A percentile compares a stretch with the other conserved stretches of the same genome.
phyloP scores from a whole-genome alignment of 177 flowering plant genomes.

The Vitis hybrid region DNA sequence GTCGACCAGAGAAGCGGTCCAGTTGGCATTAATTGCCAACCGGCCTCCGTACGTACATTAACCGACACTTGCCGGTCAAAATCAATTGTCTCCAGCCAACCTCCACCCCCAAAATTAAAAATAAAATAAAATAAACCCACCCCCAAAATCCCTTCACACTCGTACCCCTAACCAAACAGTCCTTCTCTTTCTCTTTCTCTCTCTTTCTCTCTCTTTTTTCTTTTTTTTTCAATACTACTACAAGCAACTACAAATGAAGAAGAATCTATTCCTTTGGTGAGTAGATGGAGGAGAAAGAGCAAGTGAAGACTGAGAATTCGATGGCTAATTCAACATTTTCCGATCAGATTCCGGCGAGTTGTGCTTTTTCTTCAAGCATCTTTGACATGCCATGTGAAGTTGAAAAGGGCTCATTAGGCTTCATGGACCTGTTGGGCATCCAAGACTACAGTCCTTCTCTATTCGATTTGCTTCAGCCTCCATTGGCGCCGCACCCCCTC shows the following conservation, averaged over 20 bases:
- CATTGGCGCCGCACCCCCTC: slow-evolving; percentile 9
- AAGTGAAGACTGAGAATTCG: slow-evolving; percentile 8
- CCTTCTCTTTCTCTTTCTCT: neutral
- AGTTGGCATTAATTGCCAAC: too few species aligned
- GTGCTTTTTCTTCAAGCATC: slow-evolving; percentile 25
- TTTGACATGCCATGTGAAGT: slow-evolving; percentile 30
- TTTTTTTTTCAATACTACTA: slow-evolving; percentile 7
- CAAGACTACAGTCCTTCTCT: slow-evolving; percentile 37
- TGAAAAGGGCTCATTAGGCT: slow-evolving; percentile 31
- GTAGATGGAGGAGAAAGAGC: slow-evolving; percentile 22
- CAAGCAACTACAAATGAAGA: neutral
- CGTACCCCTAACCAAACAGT: too few species aligned
- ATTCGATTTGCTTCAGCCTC: slow-evolving; percentile 39
- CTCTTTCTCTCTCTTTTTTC: slow-evolving; percentile 18
- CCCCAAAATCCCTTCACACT: too few species aligned
- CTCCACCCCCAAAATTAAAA: too few species aligned
- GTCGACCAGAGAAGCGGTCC: too few species aligned
- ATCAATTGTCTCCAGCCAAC: too few species aligned
- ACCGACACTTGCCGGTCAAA: too few species aligned
- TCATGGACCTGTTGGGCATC: slow-evolving; percentile 55
- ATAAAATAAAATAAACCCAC: too few species aligned
- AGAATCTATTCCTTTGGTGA: slow-evolving; percentile 15
- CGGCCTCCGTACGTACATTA: too few species aligned
- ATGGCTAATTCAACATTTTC: slow-evolving; percentile 23
- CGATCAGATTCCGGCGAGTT: slow-evolving; percentile 28